Base-by-base conservation (phyloP, 2,329 filamentous ascomycete species). In the Hypoxylon sp. region DNA sequence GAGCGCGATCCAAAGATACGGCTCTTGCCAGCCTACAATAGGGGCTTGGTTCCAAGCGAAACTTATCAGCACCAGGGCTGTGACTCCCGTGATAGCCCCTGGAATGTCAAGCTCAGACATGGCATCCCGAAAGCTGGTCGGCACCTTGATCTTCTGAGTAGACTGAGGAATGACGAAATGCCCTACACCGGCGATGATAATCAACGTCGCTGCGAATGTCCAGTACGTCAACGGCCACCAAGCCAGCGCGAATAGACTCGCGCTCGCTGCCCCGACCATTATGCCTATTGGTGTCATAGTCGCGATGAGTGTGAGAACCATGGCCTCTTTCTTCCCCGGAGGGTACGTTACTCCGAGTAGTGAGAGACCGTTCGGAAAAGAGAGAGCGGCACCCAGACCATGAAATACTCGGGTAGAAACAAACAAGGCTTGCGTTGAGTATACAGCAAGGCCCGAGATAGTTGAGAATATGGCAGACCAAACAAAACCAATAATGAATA, bases 41-140 rank as follows among this genome's bases (percentile, higher is more conserved):
- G 86, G 82, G 0, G 85, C 87, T 71, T 91, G 87, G 61, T 89
- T 90, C 86, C 87, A 90, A 0, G 87, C 85, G 68, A 91, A 86
- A 72, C 89, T 90, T 75, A 91, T 81, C 17, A 91, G 78, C 0
- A 89, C 79, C 22, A 91, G 77, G 0, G 82, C 83, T 0, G 79
- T 77, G 17, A 90, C 79, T 1, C 88, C 87, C 0, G 76, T 69
- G 0, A 76, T 30, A 0, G 77, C 78, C 0, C 80, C 81, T 0
- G 74, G 74, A 6, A 81, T 59, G 39, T 84, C 82, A 3, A 83
- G 72, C 10, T 75, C 73, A 0, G 64, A 58, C 3, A 76, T 51
- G 30, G 72, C 54, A 2, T 67, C 69, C 1, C 54, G 56, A 6
- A 61, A 57, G 3, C 63, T 69, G 1, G 32, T 37, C 10, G 52